Evolutionary conservation across 805 yeast species (phyloP).

Genomic region (Wickerhamiella qilinensis): DNA sequence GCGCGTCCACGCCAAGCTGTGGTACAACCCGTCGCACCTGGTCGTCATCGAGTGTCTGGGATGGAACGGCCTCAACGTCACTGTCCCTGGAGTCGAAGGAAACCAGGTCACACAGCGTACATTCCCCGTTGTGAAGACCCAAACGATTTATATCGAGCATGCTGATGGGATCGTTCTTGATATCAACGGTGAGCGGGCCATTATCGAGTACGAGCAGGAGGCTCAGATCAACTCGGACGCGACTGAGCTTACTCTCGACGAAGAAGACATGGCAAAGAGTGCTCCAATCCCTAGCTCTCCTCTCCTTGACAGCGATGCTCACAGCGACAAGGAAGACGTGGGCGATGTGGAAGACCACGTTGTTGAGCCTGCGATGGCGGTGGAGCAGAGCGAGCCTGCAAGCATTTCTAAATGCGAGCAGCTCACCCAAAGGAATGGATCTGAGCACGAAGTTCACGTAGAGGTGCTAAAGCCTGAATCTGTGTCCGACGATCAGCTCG

Average conservation of each 20-base stretch:
- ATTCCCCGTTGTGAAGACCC: constrained; percentile 42
- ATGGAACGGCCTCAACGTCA: constrained; percentile 59
- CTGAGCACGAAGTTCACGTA: no score
- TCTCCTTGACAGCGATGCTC: background rate
- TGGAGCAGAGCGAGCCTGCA: background rate
- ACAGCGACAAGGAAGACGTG: constrained; percentile 23
- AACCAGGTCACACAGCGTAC: constrained; percentile 17
- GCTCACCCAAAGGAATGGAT: no score
- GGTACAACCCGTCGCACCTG: constrained; percentile 27
- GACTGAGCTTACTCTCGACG: constrained; percentile 8
- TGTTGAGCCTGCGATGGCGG: constrained; percentile 27
- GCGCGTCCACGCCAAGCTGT: constrained; percentile 43
- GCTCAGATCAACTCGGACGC: constrained; percentile 29
- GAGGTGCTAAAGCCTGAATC: no score
- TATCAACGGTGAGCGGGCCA: constrained; percentile 46
- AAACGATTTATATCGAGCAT: constrained; percentile 48
- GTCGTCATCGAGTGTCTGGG: constrained; percentile 59
- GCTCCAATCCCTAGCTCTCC: background rate
- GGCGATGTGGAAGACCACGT: constrained; percentile 21
- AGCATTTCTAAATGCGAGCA: no score
- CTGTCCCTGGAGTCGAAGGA: constrained; percentile 33
- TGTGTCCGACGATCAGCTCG: no score
- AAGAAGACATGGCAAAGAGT: no score
- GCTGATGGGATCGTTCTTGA: constrained; percentile 48
- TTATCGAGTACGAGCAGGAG: constrained; percentile 32